Evolutionary conservation across 257 asterid species (phyloP), one percentile per base, ranked within the genome.

Genomic region (Petunia secreta): DNA sequence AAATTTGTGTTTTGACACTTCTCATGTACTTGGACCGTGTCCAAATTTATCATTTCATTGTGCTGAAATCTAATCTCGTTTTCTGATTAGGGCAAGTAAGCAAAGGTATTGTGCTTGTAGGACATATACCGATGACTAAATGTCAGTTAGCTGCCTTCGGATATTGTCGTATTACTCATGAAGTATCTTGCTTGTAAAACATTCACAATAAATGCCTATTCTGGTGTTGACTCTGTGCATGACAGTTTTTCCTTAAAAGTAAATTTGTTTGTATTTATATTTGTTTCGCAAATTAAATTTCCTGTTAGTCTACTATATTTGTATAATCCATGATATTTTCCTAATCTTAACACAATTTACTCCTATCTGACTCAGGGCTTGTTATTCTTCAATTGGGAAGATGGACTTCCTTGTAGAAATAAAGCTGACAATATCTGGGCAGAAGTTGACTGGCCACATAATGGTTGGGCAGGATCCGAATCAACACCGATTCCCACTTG

Each of bases 391-490:
- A 89, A 91, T 79, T 94, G 92, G 97, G 97, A 90, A 81, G 97
- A 90, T 88, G 95, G 92, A 59, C 80, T 77, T 76, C 84, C 84
- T 62, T 86, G 58, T 79, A 84, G 81, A 58, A 90, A 85, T 82
- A 88, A 84, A 84, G 85, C 94, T 44, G 91, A 92, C 80, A 88
- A 90, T 84, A 86, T 94, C 83, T 95, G 99, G 99, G 96, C 88
- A 76, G 93, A 90, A 80, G 97, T 94, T 68, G 98, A 95, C 87
- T 93, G 98, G 98, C 99, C 99, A 63, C 93, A 64, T 79, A 85
- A 92, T 88, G 97, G 97, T 79, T 95, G 98, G 96, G 96, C 97
- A 6, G 96, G 95, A 66, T 87, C 91, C 38, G 88, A 88, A 78
- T 89, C 97, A 78, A 83, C 89, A 69, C 93, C 99, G 55, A 87